phyloP scores from a whole-genome alignment of 352 stramenopile species.

The Blastocystis sp. region DNA sequence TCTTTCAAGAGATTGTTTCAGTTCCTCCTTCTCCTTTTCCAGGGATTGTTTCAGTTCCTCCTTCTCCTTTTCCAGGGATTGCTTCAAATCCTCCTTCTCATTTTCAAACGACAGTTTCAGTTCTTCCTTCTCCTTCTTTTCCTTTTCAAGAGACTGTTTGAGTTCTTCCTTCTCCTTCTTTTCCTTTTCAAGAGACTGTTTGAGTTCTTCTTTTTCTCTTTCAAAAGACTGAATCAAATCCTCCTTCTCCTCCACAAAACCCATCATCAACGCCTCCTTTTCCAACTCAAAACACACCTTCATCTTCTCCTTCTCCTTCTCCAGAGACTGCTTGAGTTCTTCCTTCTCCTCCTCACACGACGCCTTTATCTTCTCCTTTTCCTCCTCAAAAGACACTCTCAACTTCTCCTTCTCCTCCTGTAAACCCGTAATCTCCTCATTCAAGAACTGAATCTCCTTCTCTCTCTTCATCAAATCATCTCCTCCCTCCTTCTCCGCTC shows the following conservation, averaged over 20 bases:
- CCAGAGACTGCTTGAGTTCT: not conserved
- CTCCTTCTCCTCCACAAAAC: not conserved
- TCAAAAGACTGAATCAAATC: not conserved
- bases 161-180: not conserved
- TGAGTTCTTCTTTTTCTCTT: not conserved
- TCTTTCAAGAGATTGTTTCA: too few species aligned
- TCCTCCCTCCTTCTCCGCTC: not conserved
- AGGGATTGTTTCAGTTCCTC: not conserved
- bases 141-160: not conserved
- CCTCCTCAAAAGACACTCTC: not conserved
- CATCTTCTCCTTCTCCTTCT: constrained; percentile 2
- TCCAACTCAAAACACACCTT: not conserved
- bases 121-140: not conserved
- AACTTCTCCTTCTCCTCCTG: not conserved
- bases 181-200: not conserved
- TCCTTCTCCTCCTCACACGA: not conserved
- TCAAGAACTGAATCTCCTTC: constrained; percentile 71
- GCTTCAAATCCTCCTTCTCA: not conserved
- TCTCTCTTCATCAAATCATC: constrained; percentile 10
- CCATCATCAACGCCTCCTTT: not conserved
- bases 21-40: too few species aligned
- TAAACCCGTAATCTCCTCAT: constrained; percentile 11
- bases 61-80: not conserved
- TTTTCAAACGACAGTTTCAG: not conserved
- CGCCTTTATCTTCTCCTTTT: not conserved